Evolutionary conservation across 2,329 filamentous ascomycete genomes (phyloP).

Genomic region (Curvularia eragrostidis): DNA sequence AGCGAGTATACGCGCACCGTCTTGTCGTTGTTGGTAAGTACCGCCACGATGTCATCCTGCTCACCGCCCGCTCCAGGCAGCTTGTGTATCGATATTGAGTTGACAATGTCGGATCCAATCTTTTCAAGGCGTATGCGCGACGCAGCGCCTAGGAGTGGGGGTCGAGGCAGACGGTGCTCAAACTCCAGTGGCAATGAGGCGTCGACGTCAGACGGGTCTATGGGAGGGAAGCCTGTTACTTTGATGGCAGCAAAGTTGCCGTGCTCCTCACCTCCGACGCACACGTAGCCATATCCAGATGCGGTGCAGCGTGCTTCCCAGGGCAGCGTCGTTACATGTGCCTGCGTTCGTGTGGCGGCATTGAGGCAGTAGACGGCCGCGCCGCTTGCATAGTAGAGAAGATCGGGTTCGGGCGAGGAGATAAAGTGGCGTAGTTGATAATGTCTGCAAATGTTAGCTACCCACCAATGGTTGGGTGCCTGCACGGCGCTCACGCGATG

Average conservation of each 20-base stretch:
- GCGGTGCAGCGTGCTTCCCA: slow-evolving; percentile 81
- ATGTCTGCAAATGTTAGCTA: slow-evolving; percentile 62
- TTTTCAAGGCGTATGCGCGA: slow-evolving; percentile 60
- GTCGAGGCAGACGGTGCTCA: slow-evolving; percentile 37
- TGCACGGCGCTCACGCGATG: slow-evolving; percentile 51
- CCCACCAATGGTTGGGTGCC: background rate
- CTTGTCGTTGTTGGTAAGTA: slow-evolving; percentile 89
- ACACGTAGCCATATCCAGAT: slow-evolving; percentile 87
- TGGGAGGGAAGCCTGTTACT: slow-evolving; percentile 55
- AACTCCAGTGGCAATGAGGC: slow-evolving; percentile 63
- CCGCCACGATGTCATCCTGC: slow-evolving; percentile 69
- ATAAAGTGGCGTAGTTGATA: slow-evolving; percentile 92
- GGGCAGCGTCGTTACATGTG: slow-evolving; percentile 73
- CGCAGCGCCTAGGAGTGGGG: slow-evolving; percentile 49
- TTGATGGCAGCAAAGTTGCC: slow-evolving; percentile 86
- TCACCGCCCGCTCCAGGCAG: slow-evolving; percentile 50
- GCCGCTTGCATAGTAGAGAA: slow-evolving; percentile 85
- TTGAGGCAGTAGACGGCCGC: slow-evolving; percentile 65
- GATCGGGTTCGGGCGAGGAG: slow-evolving; percentile 76
- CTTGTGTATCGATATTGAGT: slow-evolving; percentile 70
- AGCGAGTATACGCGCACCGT: slow-evolving; percentile 86
- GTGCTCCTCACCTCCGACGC: slow-evolving; percentile 81
- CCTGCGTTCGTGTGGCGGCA: slow-evolving; percentile 73
- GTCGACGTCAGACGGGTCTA: slow-evolving; percentile 61
- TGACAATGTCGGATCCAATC: slow-evolving; percentile 69